These are phyloP conservation scores for Purpureocillium lavendulum DNA, from an alignment of 2,329 filamentous ascomycete genomes.

Conservation along the genomic window DNA sequence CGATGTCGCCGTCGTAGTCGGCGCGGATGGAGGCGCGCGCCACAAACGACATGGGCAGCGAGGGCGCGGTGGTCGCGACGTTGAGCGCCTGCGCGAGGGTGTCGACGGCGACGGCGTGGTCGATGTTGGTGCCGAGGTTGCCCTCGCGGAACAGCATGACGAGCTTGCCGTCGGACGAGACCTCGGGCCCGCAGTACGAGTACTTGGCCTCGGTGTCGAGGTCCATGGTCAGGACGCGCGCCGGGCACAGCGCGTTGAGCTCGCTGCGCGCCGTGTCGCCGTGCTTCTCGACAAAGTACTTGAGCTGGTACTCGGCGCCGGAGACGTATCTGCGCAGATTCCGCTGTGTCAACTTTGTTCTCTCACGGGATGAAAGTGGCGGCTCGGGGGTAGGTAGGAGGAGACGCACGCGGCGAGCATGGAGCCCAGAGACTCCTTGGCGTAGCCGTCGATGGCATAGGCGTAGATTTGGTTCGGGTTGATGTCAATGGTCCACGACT, in stretches of 20 bases:
- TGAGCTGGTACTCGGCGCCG: slow-evolving; percentile 30
- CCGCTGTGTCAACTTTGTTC: not conserved
- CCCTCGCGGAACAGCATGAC: slow-evolving; percentile 36
- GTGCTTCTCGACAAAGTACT: slow-evolving; percentile 25
- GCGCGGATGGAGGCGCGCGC: slow-evolving; percentile 31
- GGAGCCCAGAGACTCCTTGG: slow-evolving; percentile 31
- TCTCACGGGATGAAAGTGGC: not conserved
- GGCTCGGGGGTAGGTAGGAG: not conserved
- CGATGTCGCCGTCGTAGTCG: slow-evolving; percentile 34
- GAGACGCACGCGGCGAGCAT: slow-evolving; percentile 32
- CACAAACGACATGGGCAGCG: slow-evolving; percentile 28
- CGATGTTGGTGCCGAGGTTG: slow-evolving; percentile 36
- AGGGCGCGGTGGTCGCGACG: slow-evolving; percentile 23
- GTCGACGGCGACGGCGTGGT: slow-evolving; percentile 24
- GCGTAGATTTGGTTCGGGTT: slow-evolving; percentile 37
- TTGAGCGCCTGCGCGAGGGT: slow-evolving; percentile 38
- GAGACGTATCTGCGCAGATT: slow-evolving; percentile 31
- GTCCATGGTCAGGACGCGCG: slow-evolving; percentile 37
- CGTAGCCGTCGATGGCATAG: slow-evolving; percentile 34
- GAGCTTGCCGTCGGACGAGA: slow-evolving; percentile 31
- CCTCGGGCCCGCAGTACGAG: slow-evolving; percentile 33
- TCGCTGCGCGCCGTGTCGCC: slow-evolving; percentile 32
- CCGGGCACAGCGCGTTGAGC: slow-evolving; percentile 36
- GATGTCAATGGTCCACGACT: slow-evolving; percentile 40
- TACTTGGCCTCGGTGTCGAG: slow-evolving; percentile 33